phyloP scores from a whole-genome alignment of 768 basidiomycete genomes.

The Hygrophoropsis aurantiaca region DNA sequence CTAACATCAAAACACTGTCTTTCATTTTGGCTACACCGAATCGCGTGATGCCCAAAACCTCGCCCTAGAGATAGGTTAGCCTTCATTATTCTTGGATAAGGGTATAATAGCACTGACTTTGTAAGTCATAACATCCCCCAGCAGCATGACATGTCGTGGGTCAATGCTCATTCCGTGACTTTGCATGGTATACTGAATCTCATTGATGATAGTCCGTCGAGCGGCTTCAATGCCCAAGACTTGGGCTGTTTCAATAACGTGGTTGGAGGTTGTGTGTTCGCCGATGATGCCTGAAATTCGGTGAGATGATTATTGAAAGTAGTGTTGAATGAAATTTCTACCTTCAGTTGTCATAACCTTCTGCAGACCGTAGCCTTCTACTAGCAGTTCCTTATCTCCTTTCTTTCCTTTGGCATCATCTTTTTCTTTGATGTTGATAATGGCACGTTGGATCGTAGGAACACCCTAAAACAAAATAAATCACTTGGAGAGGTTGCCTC shows the following conservation, averaged over 20 bases:
- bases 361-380: constrained; percentile 95
- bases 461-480: constrained; percentile 59
- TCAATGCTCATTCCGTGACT: constrained; percentile 98
- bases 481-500: neutral
- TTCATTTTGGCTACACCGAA: constrained; percentile 99
- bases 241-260: constrained; percentile 92
- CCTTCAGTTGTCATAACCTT: constrained; percentile 98
- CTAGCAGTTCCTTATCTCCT: constrained; percentile 87
- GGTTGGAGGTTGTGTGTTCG: constrained; percentile 90
- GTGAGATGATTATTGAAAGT: neutral
- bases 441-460: constrained; percentile 82
- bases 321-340: constrained; percentile 25
- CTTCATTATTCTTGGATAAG: neutral
- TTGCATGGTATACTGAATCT: constrained; percentile 96
- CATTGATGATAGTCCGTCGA: constrained; percentile 89
- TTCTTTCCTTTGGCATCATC: constrained; percentile 77
- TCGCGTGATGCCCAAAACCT: constrained; percentile 96
- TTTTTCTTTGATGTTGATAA: constrained; percentile 95
- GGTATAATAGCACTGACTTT: constrained; percentile 54
- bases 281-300: constrained; percentile 77
- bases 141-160: constrained; percentile 96
- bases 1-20: constrained; percentile 97
- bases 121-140: constrained; percentile 98
- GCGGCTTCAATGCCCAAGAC: constrained; percentile 99
- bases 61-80: constrained; percentile 57